These are phyloP conservation scores for Metarhizium guizhouense DNA, from an alignment of 2,329 filamentous ascomycete genomes.

Conservation along the genomic window DNA sequence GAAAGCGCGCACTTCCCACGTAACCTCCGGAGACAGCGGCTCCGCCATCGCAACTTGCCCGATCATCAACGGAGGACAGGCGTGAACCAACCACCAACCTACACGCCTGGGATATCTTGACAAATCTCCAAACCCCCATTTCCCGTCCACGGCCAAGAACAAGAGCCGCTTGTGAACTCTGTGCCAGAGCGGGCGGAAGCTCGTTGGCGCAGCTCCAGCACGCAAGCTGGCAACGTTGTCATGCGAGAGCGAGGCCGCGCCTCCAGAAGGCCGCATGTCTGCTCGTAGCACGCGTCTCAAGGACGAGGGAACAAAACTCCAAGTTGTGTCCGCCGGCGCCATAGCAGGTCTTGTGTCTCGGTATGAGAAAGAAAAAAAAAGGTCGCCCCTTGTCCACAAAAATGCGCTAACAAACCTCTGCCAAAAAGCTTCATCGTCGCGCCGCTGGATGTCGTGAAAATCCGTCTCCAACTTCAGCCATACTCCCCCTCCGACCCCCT, in stretches of 20 bases:
- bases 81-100: too few relatives aligned
- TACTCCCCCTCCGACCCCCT: conserved; percentile 73
- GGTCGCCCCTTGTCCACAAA: too few relatives aligned
- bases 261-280: conserved; percentile 23
- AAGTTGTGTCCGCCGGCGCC: conserved; percentile 48
- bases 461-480: conserved; percentile 87
- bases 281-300: conserved; percentile 37
- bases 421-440: conserved; percentile 72
- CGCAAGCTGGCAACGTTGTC: conserved; percentile 6
- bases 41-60: too few relatives aligned
- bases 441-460: conserved; percentile 95
- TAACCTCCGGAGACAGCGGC: too few relatives aligned
- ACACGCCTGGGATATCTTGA: too few relatives aligned
- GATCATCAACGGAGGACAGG: too few relatives aligned
- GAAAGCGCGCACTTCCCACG: too few relatives aligned
- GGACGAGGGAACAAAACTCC: conserved; percentile 51
- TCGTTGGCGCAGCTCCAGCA: background rate
- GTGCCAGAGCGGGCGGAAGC: background rate
- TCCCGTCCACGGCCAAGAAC: background rate
- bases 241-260: conserved; percentile 3
- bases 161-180: background rate
- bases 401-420: background rate
- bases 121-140: background rate
- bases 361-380: conserved; percentile 31
- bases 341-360: conserved; percentile 80